phyloP scores from a whole-genome alignment of 169 alveolate species.

The Cryptosporidium canis region DNA sequence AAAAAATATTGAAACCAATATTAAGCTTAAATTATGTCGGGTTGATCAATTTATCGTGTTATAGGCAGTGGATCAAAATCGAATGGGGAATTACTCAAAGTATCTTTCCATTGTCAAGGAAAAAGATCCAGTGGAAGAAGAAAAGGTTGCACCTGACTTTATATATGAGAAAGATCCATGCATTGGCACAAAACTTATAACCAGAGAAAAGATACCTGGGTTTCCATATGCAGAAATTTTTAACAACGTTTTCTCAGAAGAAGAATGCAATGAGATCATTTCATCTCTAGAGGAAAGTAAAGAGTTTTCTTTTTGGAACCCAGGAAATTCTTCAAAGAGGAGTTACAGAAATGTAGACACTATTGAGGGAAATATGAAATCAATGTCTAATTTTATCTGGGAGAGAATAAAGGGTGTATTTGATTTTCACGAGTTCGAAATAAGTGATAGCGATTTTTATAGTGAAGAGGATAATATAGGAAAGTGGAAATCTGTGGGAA shows the following conservation, averaged over 20 bases:
- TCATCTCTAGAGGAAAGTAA: constrained; percentile 27
- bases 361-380: constrained; percentile 42
- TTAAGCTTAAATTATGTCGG: not conserved
- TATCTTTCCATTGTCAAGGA: constrained; percentile 57
- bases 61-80: not conserved
- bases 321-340: constrained; percentile 1
- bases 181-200: not conserved
- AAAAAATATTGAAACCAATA: not conserved
- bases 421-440: not conserved
- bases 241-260: constrained; percentile 58
- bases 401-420: constrained; percentile 36
- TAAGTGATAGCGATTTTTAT: constrained; percentile 28
- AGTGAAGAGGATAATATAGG: constrained; percentile 55
- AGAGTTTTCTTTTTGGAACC: constrained; percentile 66
- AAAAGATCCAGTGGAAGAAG: constrained; percentile 32
- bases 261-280: constrained; percentile 37
- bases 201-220: not conserved
- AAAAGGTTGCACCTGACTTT: constrained; percentile 20
- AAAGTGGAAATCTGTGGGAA: constrained; percentile 33
- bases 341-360: constrained; percentile 56
- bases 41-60: not conserved
- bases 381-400: constrained; percentile 43
- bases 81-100: constrained; percentile 31
- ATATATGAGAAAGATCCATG: constrained; percentile 6
- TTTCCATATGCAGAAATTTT: constrained; percentile 41